Evolutionary conservation across 768 basidiomycete genomes (phyloP), one percentile per base, ranked within the genome.

Genomic region (Lactarius hatsudake): DNA sequence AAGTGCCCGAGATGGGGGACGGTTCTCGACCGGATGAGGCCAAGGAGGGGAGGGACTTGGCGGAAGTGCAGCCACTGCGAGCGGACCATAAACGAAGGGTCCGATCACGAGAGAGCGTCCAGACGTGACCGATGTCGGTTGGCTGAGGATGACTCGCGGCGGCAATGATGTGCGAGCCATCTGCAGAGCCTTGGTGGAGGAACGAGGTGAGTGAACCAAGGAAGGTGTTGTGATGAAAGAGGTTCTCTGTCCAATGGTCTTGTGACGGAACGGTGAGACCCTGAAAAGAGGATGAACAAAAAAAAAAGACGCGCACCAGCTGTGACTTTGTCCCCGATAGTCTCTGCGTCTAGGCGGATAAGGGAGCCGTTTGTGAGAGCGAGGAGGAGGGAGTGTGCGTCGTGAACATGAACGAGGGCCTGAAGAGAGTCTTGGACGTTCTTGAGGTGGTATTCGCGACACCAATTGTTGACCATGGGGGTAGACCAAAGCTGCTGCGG

Each of bases 21-120:
- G 71, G 66, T 66, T 76, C 76, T 69, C 76, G 76, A 65, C 65
- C 71, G 42, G 68, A 56, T 0, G 77, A 75, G n/a, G 74, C 68
- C 30, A 74, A 65, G 36, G 74, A 73, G 13, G 84, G 79, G 54
- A 91, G 77, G 13, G 79, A 76, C 73, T 84, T 87, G 38, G 85
- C 84, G 36, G 87, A 83, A n/a, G 89, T 82, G 73, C 91, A 89
- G 54, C 88, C 88, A 63, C 86, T 80, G 75, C 88, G 85, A 34
- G 87, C 82, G 69, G 90, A 89, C 95, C 95, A 98, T 53, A 91
- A 80, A 45, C 94, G 84, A 51, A 98, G 80, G 40, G 87, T 89
- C 63, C 90, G 84, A 79, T 97, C 94, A 63, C 94, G 83, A 10
- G 95, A 94, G 51, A 98, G 82, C 1, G 94, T 89, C 86, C 93